phyloP scores from a whole-genome alignment of 2,329 filamentous ascomycete species.

The Phoma herbarum region DNA sequence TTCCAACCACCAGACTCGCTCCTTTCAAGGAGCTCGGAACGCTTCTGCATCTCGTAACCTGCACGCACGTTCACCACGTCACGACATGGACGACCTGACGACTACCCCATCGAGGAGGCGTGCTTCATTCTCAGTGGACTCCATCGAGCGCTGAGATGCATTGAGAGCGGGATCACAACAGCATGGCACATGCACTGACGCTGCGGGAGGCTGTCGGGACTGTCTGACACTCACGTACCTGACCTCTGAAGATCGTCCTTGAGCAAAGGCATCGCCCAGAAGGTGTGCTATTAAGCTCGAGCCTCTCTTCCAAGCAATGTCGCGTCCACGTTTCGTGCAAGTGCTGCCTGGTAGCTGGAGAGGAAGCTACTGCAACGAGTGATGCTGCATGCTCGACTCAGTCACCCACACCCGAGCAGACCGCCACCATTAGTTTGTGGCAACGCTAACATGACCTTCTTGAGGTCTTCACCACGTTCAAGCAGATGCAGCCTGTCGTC shows the following conservation, averaged over 20 bases:
- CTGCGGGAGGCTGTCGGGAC: not conserved
- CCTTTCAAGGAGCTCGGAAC: constrained; percentile 4
- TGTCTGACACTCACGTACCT: not conserved
- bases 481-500: not conserved
- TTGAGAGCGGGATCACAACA: not conserved
- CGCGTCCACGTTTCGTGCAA: not conserved
- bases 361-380: not conserved
- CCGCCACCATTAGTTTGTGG: not conserved
- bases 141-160: not conserved
- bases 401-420: not conserved
- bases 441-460: not conserved
- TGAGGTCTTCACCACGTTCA: not conserved
- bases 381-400: not conserved
- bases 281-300: not conserved
- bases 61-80: not conserved
- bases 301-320: not conserved
- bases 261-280: not conserved
- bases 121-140: not conserved
- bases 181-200: not conserved
- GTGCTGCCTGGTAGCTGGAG: not conserved
- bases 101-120: not conserved
- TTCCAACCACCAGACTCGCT: not conserved
- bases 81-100: not conserved
- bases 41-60: not conserved
- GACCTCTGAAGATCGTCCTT: not conserved